phyloP scores from a whole-genome alignment of 805 yeast species.

The Starmerella stigmatis region DNA sequence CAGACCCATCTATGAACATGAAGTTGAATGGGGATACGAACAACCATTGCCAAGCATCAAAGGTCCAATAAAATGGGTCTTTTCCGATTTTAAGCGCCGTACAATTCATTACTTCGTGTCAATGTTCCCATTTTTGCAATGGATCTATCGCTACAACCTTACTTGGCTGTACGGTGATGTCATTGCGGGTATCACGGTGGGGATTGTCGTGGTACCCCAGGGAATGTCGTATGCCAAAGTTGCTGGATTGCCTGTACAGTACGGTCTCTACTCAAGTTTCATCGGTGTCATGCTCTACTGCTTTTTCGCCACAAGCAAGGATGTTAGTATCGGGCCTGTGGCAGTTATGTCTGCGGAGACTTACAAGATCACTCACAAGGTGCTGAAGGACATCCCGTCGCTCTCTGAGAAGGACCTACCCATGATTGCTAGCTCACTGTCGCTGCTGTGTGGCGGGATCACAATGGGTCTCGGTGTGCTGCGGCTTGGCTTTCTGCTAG shows the following conservation, averaged over 20 bases:
- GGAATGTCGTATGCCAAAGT: conserved; percentile 89
- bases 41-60: conserved; percentile 17
- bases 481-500: conserved; percentile 79
- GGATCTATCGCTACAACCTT: conserved; percentile 76
- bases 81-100: conserved; percentile 10
- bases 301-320: conserved; percentile 88
- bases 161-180: conserved; percentile 74
- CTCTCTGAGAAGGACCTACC: conserved; percentile 42
- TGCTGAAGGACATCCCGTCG: conserved; percentile 41
- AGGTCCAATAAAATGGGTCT: conserved; percentile 19
- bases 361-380: conserved; percentile 61
- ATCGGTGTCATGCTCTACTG: conserved; percentile 84
- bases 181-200: conserved; percentile 88
- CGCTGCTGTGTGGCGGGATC: conserved; percentile 76
- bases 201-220: conserved; percentile 87
- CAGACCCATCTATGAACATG: conserved; percentile 4
- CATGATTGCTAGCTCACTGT: conserved; percentile 65
- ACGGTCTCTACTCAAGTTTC: conserved; percentile 83
- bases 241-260: conserved; percentile 72
- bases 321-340: conserved; percentile 92
- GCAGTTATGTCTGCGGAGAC: conserved; percentile 90
- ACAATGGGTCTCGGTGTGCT: conserved; percentile 73
- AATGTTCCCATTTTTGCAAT: conserved; percentile 66
- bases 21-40: conserved; percentile 14
- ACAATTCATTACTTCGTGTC: conserved; percentile 45